phyloP scores from a whole-genome alignment of 192 early-diverging fungal species.

The Rhizoclosmatium sp. region DNA sequence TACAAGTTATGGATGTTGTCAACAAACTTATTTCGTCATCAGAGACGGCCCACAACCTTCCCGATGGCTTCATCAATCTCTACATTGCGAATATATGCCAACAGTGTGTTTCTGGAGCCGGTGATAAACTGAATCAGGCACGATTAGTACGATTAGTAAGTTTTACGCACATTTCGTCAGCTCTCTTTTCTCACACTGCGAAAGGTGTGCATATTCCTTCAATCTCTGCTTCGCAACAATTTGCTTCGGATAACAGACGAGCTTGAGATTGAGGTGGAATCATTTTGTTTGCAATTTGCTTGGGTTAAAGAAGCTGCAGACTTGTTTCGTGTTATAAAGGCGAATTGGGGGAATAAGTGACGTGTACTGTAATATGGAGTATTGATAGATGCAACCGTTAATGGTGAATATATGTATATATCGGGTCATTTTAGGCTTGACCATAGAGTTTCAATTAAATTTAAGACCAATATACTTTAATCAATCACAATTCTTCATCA shows the following conservation, averaged over 20 bases:
- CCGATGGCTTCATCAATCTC: conserved; percentile 33
- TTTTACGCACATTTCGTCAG: neutral
- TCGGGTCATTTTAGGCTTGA: no score
- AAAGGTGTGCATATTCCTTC: conserved; percentile 53
- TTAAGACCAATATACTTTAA: no score
- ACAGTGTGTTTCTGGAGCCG: conserved; percentile 29
- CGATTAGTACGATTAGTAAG: conserved; percentile 45
- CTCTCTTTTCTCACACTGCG: neutral
- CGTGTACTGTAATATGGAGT: no score
- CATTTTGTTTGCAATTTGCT: conserved; percentile 54
- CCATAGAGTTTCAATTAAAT: no score
- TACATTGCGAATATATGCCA: conserved; percentile 40
- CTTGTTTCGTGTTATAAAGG: conserved; percentile 45
- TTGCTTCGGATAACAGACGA: conserved; percentile 26
- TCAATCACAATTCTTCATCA: neutral
- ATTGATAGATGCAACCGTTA: no score
- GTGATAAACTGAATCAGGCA: conserved; percentile 42
- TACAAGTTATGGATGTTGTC: conserved; percentile 48
- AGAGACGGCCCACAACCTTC: conserved; percentile 16
- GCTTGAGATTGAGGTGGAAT: conserved; percentile 48
- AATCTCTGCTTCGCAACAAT: conserved; percentile 38
- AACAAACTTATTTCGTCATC: conserved; percentile 38
- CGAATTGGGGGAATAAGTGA: no score
- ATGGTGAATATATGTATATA: no score
- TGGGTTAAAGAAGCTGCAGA: conserved; percentile 48